phyloP scores from a whole-genome alignment of 164 flowering plant genomes.

The Aristolochia fimbriata region DNA sequence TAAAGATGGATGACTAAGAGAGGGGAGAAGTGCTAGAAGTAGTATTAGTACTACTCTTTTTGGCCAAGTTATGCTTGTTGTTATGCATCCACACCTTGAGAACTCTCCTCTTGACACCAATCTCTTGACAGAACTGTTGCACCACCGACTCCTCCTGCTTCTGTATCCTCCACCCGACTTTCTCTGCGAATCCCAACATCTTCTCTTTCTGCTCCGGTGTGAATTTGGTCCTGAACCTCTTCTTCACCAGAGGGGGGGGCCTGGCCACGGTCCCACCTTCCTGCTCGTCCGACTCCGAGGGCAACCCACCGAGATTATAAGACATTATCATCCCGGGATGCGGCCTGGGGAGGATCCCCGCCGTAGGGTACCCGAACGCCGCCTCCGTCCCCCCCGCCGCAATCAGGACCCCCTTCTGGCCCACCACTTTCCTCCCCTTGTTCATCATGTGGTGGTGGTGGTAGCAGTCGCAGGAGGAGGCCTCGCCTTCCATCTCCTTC shows the following conservation, averaged over 20 bases:
- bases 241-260: constrained; percentile 28
- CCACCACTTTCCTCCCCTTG: constrained; percentile 36
- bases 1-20: too few relatives aligned
- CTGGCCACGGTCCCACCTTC: constrained; percentile 24
- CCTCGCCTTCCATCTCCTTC: constrained; percentile 47
- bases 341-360: constrained; percentile 23
- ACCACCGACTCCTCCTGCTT: constrained; percentile 73
- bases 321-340: constrained; percentile 46
- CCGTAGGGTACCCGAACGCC: constrained; percentile 37
- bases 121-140: constrained; percentile 80
- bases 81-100: constrained; percentile 98
- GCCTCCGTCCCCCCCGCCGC: constrained; percentile 23
- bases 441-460: too few relatives aligned
- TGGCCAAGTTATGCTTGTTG: constrained; percentile 73
- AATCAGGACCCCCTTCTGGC: constrained; percentile 23
- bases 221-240: constrained; percentile 81
- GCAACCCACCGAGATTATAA: constrained; percentile 30
- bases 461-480: constrained; percentile 18
- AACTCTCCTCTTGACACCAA: constrained; percentile 81
- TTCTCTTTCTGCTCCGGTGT: constrained; percentile 82
- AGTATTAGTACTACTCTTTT: constrained; percentile 31
- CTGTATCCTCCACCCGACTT: constrained; percentile 85
- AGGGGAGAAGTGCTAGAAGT: not conserved
- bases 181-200: constrained; percentile 76
- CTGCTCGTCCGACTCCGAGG: constrained; percentile 58